phyloP scores from a whole-genome alignment of 176 grass and related monocot species.

The Cenchrus purpureus region DNA sequence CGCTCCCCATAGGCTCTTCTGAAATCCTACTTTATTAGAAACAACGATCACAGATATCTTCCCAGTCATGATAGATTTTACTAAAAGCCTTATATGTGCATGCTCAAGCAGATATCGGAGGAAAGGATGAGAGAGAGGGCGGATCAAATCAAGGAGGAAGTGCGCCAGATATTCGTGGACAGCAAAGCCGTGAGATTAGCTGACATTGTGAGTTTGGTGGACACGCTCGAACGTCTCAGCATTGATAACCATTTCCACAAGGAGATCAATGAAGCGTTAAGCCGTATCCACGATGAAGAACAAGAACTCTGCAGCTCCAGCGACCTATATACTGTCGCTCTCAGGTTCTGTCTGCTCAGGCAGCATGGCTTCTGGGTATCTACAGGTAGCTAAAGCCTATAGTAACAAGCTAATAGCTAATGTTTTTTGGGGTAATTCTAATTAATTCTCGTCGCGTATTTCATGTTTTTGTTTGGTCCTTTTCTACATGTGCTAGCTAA shows the following conservation, averaged over 20 bases:
- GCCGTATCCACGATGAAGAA: not conserved
- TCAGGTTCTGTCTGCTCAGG: constrained; percentile 4
- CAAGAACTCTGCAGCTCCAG: not conserved
- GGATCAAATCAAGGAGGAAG: not conserved
- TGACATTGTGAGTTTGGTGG: not conserved
- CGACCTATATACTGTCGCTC: not conserved
- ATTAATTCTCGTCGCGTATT: too few species aligned
- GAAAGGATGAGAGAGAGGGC: constrained; percentile 1
- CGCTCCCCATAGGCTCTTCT: too few species aligned
- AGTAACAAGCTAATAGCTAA: too few species aligned
- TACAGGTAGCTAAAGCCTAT: not conserved
- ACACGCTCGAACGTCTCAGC: not conserved
- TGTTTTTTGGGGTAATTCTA: too few species aligned
- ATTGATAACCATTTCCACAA: not conserved
- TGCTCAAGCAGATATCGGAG: not conserved
- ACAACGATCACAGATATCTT: too few species aligned
- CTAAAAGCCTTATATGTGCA: too few species aligned
- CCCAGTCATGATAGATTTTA: too few species aligned
- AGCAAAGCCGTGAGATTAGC: not conserved
- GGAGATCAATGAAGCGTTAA: not conserved
- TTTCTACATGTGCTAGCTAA: too few species aligned
- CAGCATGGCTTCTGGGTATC: constrained; percentile 5
- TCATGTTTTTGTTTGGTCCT: too few species aligned
- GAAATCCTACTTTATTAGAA: too few species aligned
- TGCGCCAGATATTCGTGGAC: not conserved